Conservation (phyloP, 768 basidiomycete species). For the Collybia sordida region DNA sequence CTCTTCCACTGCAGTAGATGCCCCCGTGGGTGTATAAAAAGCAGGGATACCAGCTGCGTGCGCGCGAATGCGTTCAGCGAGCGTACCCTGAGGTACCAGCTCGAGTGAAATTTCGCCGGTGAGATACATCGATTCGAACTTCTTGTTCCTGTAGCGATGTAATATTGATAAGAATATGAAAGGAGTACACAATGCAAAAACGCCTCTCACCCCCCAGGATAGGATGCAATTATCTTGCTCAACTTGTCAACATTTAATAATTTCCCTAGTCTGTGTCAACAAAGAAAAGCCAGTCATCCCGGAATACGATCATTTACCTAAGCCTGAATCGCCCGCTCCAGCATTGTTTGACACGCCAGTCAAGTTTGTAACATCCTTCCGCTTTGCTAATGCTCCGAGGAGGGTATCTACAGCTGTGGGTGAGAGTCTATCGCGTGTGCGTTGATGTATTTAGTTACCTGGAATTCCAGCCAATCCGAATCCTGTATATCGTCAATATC, state of each 20-base stretch:
- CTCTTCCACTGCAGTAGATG: slow-evolving; percentile 78
- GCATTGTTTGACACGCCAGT: slow-evolving; percentile 91
- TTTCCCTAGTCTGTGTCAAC: slow-evolving; percentile 47
- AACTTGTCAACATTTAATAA: slow-evolving; percentile 75
- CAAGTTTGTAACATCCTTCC: slow-evolving; percentile 71
- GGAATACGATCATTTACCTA: slow-evolving; percentile 44
- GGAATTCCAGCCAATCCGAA: slow-evolving; percentile 91
- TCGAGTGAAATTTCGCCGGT: slow-evolving; percentile 81
- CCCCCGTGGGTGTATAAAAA: slow-evolving; percentile 93
- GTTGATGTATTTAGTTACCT: slow-evolving; percentile 39
- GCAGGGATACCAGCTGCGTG: slow-evolving; percentile 91
- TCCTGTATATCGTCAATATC: slow-evolving; percentile 40
- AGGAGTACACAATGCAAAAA: neutral
- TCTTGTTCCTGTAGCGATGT: slow-evolving; percentile 84
- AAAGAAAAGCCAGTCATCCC: neutral
- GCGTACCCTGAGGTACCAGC: slow-evolving; percentile 89
- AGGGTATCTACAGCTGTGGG: slow-evolving; percentile 63
- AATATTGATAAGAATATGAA: too few species aligned
- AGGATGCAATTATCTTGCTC: slow-evolving; percentile 83
- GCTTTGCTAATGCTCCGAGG: slow-evolving; percentile 70
- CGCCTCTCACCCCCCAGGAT: slow-evolving; percentile 77
- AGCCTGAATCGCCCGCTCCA: slow-evolving; percentile 66
- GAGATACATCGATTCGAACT: slow-evolving; percentile 81
- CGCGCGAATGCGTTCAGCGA: slow-evolving; percentile 84
- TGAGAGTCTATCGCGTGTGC: neutral